Conservation (phyloP, 2,329 filamentous ascomycete species). For the Aspergillus novoparasiticus region DNA sequence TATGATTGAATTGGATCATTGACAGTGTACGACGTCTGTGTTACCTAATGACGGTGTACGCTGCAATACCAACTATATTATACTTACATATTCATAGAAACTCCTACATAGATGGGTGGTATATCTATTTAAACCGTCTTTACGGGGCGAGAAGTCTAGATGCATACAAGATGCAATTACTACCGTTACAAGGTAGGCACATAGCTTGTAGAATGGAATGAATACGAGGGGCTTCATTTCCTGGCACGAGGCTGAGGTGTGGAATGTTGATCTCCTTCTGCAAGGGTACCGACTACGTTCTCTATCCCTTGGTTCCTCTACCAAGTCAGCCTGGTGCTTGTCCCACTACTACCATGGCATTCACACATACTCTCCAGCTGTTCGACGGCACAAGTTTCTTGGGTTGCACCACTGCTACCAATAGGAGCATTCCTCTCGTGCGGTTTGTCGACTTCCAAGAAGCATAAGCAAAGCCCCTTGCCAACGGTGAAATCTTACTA, state of each 20-base stretch:
- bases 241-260: slow-evolving; percentile 13
- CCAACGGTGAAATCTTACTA: neutral
- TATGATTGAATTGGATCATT: neutral
- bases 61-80: neutral
- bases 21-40: neutral
- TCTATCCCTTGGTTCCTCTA: slow-evolving; percentile 8
- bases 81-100: neutral
- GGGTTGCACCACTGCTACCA: neutral
- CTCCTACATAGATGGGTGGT: neutral
- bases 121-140: neutral
- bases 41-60: neutral
- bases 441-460: neutral
- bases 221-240: neutral
- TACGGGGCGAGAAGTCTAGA: neutral
- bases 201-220: neutral
- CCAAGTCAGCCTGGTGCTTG: neutral
- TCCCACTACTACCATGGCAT: neutral
- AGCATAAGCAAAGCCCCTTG: neutral
- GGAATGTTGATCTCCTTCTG: slow-evolving; percentile 13
- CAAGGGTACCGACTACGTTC: slow-evolving; percentile 3
- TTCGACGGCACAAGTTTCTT: neutral
- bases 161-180: neutral
- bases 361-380: neutral
- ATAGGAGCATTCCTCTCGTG: neutral
- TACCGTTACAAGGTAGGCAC: neutral